Conservation (phyloP, 371 early-diverging fungal genomes). For the Mucor indicus region DNA sequence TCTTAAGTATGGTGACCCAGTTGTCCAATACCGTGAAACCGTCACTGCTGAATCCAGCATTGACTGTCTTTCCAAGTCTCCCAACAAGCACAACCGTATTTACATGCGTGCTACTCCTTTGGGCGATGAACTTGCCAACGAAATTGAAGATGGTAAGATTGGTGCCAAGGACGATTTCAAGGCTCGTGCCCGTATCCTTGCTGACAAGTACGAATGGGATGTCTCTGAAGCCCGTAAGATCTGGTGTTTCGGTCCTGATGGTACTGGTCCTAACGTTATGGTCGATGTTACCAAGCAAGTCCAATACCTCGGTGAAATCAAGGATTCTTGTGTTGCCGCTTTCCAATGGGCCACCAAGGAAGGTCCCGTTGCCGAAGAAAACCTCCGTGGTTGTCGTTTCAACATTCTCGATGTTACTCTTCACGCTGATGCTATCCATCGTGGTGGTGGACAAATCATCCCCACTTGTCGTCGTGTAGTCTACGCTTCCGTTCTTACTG, state of each 20-base stretch:
- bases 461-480: constrained; percentile 92
- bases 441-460: constrained; percentile 98
- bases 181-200: constrained; percentile 91
- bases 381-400: constrained; percentile 97
- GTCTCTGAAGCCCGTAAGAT: constrained; percentile 99
- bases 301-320: constrained; percentile 98
- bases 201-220: constrained; percentile 93
- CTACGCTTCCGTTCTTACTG: constrained; percentile 92
- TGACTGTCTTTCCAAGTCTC: constrained; percentile 94
- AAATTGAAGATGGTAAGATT: constrained; percentile 91
- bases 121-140: constrained; percentile 80
- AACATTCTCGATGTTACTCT: constrained; percentile 98
- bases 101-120: constrained; percentile 97
- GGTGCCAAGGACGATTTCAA: constrained; percentile 96
- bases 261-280: constrained; percentile 92
- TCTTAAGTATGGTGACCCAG: constrained; percentile 93
- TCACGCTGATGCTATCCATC: constrained; percentile 99
- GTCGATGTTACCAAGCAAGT: constrained; percentile 99
- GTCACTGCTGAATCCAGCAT: constrained; percentile 84
- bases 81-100: constrained; percentile 99
- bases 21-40: constrained; percentile 98
- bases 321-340: constrained; percentile 96
- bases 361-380: constrained; percentile 85
- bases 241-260: constrained; percentile 99
- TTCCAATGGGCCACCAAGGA: constrained; percentile 97